Evolutionary conservation across 129 eudicot species (phyloP).

Genomic region (Tagetes patula): DNA sequence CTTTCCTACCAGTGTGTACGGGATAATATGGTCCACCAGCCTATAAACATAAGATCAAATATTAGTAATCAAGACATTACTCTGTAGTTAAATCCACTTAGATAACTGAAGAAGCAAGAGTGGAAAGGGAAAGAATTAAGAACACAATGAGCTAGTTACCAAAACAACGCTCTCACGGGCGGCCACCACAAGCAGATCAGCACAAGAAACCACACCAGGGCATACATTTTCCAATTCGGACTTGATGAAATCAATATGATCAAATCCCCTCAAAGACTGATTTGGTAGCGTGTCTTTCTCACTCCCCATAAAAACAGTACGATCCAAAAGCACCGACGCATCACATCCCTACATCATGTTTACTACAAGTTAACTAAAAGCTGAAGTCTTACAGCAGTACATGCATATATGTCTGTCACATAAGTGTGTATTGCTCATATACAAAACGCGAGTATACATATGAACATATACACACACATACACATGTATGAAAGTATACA

Average conservation of each 20-base stretch:
- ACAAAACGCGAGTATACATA: not conserved
- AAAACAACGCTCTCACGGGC: slow-evolving; percentile 72
- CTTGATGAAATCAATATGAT: slow-evolving; percentile 55
- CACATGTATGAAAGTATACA: not conserved
- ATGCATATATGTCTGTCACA: not conserved
- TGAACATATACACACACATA: not conserved
- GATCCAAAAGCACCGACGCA: slow-evolving; percentile 78
- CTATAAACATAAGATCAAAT: slow-evolving; percentile 34
- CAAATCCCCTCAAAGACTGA: slow-evolving; percentile 57
- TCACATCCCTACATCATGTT: slow-evolving; percentile 65
- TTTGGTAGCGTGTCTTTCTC: slow-evolving; percentile 71
- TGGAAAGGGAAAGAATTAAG: slow-evolving; percentile 15
- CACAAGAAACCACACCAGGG: slow-evolving; percentile 79
- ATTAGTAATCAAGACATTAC: not conserved
- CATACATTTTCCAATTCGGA: slow-evolving; percentile 52
- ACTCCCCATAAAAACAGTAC: slow-evolving; percentile 44
- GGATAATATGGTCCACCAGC: slow-evolving; percentile 91
- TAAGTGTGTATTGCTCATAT: not conserved
- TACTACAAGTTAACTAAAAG: slow-evolving; percentile 1
- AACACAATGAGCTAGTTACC: slow-evolving; percentile 31
- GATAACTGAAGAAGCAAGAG: not conserved
- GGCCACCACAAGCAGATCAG: slow-evolving; percentile 70
- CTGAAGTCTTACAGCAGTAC: slow-evolving; percentile 9
- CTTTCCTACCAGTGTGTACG: slow-evolving; percentile 64
- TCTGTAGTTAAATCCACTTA: not conserved